Evolutionary conservation across 2,329 filamentous ascomycete genomes (phyloP).

Genomic region (Zasmidium cellare): DNA sequence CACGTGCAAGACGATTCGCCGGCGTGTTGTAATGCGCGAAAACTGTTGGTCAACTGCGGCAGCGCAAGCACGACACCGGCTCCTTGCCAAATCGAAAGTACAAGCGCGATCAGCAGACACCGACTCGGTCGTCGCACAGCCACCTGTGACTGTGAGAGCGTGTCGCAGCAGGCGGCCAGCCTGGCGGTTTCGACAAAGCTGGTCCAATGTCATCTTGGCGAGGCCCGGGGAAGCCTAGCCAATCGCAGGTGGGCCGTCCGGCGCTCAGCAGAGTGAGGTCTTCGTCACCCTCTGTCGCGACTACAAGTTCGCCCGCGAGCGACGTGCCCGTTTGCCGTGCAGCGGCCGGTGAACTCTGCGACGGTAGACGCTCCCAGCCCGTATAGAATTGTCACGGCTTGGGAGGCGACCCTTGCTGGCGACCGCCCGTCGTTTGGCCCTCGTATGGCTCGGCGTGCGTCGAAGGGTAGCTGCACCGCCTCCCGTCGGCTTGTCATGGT

Average conservation of each 20-base stretch:
- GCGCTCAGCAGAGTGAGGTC: neutral
- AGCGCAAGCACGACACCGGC: constrained; percentile 5
- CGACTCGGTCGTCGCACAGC: constrained; percentile 3
- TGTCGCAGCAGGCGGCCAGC: neutral
- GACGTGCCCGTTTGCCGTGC: neutral
- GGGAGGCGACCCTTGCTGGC: neutral
- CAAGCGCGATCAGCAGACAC: constrained; percentile 12
- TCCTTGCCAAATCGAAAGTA: constrained; percentile 3
- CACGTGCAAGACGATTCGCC: constrained; percentile 9
- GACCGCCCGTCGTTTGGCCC: neutral
- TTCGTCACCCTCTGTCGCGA: neutral
- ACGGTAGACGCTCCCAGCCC: neutral
- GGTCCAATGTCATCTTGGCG: neutral
- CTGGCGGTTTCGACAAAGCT: neutral
- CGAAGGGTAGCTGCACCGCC: neutral
- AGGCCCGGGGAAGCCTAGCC: neutral
- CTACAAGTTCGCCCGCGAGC: neutral
- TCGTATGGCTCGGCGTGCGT: neutral
- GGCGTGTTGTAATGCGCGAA: constrained; percentile 11
- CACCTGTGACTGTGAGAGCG: neutral
- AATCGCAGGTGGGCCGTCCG: neutral
- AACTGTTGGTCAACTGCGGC: constrained; percentile 5
- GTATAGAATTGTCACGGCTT: neutral
- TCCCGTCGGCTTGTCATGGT: neutral
- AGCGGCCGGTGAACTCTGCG: neutral